These are phyloP conservation scores for Smallanthus sonchifolius DNA, from an alignment of 129 eudicot species.

Conservation along the genomic window DNA sequence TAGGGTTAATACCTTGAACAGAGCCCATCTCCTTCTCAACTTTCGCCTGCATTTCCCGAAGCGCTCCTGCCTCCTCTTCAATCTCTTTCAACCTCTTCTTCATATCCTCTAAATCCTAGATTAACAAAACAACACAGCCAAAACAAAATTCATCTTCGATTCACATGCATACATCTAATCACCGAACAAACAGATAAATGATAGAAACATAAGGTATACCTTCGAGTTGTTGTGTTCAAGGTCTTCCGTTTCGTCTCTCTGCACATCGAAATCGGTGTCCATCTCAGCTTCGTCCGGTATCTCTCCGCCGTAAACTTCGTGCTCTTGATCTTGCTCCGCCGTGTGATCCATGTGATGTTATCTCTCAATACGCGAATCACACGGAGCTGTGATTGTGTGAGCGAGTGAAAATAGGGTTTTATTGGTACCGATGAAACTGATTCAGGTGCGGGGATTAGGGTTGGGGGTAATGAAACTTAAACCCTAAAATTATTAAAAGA, in stretches of 20 bases:
- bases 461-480: background rate
- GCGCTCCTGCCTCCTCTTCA: conserved; percentile 82
- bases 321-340: conserved; percentile 59
- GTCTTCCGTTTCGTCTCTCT: conserved; percentile 41
- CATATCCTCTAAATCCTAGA: conserved; percentile 66
- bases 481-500: no score
- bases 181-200: background rate
- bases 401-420: background rate
- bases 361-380: background rate
- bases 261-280: conserved; percentile 58
- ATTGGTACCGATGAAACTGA: background rate
- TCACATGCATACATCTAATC: background rate
- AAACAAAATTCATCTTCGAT: background rate
- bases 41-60: conserved; percentile 84
- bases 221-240: conserved; percentile 28
- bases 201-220: conserved; percentile 28
- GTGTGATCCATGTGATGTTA: conserved; percentile 22
- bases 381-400: background rate
- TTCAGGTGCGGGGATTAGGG: background rate
- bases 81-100: conserved; percentile 75
- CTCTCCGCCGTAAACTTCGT: conserved; percentile 67
- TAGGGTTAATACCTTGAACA: conserved; percentile 45
- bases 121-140: background rate
- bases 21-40: conserved; percentile 76
- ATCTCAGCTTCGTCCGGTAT: conserved; percentile 57